A percentile compares a stretch with the other conserved stretches of the same genome.
phyloP scores from a whole-genome alignment of 176 grass and related monocot species.

The Typha latifolia region DNA sequence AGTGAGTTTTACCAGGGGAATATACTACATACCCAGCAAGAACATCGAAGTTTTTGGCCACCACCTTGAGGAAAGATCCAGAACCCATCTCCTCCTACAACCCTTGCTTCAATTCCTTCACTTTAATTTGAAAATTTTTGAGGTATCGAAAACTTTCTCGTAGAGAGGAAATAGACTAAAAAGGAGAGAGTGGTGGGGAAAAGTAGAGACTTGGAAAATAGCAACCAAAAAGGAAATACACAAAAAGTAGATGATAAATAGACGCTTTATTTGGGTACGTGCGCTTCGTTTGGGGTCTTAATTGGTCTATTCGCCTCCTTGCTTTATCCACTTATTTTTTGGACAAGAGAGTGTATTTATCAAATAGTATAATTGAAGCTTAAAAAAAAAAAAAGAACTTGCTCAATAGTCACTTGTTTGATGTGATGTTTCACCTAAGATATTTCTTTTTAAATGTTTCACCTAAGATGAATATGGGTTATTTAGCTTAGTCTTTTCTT shows the following conservation, averaged over 20 bases:
- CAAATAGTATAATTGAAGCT: too few species aligned
- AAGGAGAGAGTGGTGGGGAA: constrained; percentile 12
- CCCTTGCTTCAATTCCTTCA: background rate
- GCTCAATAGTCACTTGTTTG: too few species aligned
- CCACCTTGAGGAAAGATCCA: constrained; percentile 54
- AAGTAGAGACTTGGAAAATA: background rate
- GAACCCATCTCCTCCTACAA: constrained; percentile 16
- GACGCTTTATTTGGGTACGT: background rate
- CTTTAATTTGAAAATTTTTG: background rate
- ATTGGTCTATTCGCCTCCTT: background rate
- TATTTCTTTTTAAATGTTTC: too few species aligned
- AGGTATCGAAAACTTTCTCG: constrained; percentile 15
- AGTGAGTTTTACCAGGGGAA: too few species aligned
- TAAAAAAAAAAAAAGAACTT: too few species aligned
- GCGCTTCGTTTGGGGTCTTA: background rate
- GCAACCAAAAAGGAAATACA: background rate
- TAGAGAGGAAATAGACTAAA: constrained; percentile 15
- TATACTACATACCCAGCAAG: constrained; percentile 40
- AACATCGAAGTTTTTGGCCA: constrained; percentile 65
- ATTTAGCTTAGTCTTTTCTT: too few species aligned
- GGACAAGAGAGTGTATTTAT: background rate
- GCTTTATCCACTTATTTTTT: background rate
- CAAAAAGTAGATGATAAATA: background rate
- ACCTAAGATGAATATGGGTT: too few species aligned
- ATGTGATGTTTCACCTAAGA: too few species aligned